phyloP scores from a whole-genome alignment of 169 alveolate genomes.

The Plasmodium falciparum region DNA sequence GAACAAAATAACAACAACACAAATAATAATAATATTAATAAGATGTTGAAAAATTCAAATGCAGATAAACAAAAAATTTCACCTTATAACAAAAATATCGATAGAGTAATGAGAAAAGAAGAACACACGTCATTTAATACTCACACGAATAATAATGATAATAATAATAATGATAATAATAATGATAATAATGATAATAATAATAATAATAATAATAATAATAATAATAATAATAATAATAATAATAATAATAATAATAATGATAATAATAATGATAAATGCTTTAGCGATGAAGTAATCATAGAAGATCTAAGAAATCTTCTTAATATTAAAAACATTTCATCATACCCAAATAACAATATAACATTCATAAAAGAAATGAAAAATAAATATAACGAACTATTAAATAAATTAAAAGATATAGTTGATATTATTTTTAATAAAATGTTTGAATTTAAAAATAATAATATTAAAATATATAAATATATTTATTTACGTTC shows the following conservation, averaged over 20 bases:
- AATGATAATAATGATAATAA: too few relatives aligned
- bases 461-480: constrained; percentile 34
- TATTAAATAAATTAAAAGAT: constrained; percentile 40
- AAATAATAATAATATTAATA: background rate
- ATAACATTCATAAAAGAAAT: constrained; percentile 42
- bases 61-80: too few relatives aligned
- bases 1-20: background rate
- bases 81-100: too few relatives aligned
- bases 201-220: background rate
- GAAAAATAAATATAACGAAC: constrained; percentile 32
- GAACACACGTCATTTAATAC: too few relatives aligned
- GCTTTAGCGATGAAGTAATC: background rate
- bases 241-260: background rate
- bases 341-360: constrained; percentile 4
- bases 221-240: background rate
- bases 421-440: constrained; percentile 23
- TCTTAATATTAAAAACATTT: background rate
- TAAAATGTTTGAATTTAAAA: constrained; percentile 57
- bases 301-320: constrained; percentile 51
- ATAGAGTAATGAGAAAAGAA: too few relatives aligned
- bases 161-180: too few relatives aligned
- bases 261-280: constrained; percentile 15
- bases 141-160: too few relatives aligned
- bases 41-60: background rate
- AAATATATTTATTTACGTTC: constrained; percentile 37